phyloP scores from a whole-genome alignment of 192 early-diverging fungal genomes.

The Helicostylum pulchrum region DNA sequence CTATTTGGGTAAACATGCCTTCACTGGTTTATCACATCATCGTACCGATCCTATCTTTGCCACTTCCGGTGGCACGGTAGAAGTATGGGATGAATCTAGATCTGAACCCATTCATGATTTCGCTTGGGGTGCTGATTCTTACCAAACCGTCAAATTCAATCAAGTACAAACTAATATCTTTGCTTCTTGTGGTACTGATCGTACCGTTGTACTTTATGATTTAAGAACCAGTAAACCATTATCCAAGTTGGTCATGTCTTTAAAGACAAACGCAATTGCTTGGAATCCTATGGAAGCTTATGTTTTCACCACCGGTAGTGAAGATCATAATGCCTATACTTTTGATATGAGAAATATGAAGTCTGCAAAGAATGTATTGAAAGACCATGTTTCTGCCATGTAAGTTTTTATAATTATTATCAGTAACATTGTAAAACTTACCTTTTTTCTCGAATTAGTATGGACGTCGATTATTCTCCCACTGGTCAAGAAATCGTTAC shows the following conservation, averaged over 20 bases:
- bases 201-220: conserved; percentile 94
- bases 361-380: conserved; percentile 78
- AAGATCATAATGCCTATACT: conserved; percentile 96
- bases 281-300: conserved; percentile 99
- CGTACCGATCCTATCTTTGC: conserved; percentile 80
- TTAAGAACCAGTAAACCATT: conserved; percentile 85
- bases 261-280: conserved; percentile 88
- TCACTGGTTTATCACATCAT: conserved; percentile 90
- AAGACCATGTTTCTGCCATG: conserved; percentile 98
- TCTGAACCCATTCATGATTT: conserved; percentile 82
- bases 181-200: conserved; percentile 90
- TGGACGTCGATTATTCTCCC: conserved; percentile 97
- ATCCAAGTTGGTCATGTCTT: conserved; percentile 76
- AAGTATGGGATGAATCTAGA: conserved; percentile 91
- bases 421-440: not conserved
- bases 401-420: conserved; percentile 38
- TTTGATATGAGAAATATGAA: conserved; percentile 98
- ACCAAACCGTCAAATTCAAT: conserved; percentile 94
- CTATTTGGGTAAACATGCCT: conserved; percentile 73
- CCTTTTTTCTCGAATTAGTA: too few species aligned
- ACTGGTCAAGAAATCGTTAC: conserved; percentile 96
- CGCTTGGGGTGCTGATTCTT: conserved; percentile 93
- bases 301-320: conserved; percentile 88
- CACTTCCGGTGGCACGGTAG: conserved; percentile 80
- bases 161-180: conserved; percentile 93